A percentile compares a stretch with the other conserved stretches of the same genome.
These are phyloP conservation scores for Bimuria novae-zelandiae DNA, from an alignment of 2,329 filamentous ascomycete genomes.

Conservation along the genomic window DNA sequence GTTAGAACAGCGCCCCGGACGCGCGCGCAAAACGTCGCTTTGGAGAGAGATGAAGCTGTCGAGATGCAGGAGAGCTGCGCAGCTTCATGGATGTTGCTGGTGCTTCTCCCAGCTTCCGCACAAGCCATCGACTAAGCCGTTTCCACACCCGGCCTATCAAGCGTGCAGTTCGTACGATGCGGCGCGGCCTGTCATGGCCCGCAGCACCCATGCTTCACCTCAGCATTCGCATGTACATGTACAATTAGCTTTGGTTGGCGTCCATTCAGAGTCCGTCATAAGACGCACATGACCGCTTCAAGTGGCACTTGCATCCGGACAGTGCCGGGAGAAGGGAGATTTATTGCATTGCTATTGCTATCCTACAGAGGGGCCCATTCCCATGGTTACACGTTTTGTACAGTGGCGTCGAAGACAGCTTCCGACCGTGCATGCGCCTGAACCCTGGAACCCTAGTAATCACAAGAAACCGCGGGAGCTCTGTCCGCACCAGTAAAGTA, in stretches of 20 bases:
- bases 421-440: conserved; percentile 11
- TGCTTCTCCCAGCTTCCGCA: not conserved
- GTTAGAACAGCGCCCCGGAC: not conserved
- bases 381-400: conserved; percentile 31
- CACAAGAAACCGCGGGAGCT: not conserved
- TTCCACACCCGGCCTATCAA: conserved; percentile 2
- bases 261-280: not conserved
- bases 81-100: not conserved
- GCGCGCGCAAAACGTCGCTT: not conserved
- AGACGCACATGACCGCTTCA: conserved; percentile 7
- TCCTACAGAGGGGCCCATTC: conserved; percentile 8
- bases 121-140: not conserved
- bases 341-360: conserved; percentile 15
- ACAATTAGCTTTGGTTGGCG: not conserved
- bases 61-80: not conserved
- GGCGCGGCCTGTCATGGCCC: not conserved
- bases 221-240: not conserved
- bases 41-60: not conserved
- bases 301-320: not conserved
- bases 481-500: not conserved
- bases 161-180: not conserved
- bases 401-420: conserved; percentile 14
- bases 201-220: not conserved
- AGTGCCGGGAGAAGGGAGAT: not conserved
- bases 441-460: not conserved